Base-by-base conservation (phyloP, 257 asterid species). In the Fraxinus pennsylvanica region DNA sequence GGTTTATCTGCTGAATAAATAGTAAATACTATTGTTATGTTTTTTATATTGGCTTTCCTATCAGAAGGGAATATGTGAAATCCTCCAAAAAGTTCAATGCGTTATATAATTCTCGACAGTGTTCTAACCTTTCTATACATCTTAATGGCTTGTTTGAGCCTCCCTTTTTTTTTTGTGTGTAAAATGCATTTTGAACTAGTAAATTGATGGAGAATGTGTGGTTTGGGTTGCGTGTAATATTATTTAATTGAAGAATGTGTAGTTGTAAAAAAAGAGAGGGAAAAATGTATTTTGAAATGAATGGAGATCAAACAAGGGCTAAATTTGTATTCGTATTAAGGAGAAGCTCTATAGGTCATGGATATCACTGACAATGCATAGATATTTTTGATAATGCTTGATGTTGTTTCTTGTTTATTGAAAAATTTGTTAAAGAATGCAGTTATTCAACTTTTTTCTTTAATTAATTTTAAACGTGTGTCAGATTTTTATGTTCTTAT, bases 331-430 rank as follows among this genome's bases (percentile, higher is more conserved):
- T 72, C 14, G 50, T 61, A 14, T 27, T 71, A 29, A 50, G 47
- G 15, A 71, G 30, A 57, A 73, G 52, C 9, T 45, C 17, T 45
- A 8, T 8, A 14, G 39, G 9, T 75, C 35, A 50, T 71, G 9
- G 4, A 45, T 45, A 4, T 13, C 19, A 45, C 6, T 13, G 54
- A 45, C 19, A 13, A 45, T 61, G 1, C 43, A 8, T 22, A 38
- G 33, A 52, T 43, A 38, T 57, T n/a, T 25, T 52, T 19, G 14
- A 33, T 39, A 57, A 38, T 5, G 39, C 6, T 13, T 27, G 13
- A 33, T 39, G 73, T 30, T 54, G 50, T 68, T 76, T 80, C 76
- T 33, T 47, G 43, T 30, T 17, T 38, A 10, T 61, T 74, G 50
- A 45, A 12, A 41, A 63, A 33, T 32, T 71, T 76, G 21, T 68